Base-by-base conservation (phyloP, 2,329 filamentous ascomycete species). In the Metarhizium humberi region DNA sequence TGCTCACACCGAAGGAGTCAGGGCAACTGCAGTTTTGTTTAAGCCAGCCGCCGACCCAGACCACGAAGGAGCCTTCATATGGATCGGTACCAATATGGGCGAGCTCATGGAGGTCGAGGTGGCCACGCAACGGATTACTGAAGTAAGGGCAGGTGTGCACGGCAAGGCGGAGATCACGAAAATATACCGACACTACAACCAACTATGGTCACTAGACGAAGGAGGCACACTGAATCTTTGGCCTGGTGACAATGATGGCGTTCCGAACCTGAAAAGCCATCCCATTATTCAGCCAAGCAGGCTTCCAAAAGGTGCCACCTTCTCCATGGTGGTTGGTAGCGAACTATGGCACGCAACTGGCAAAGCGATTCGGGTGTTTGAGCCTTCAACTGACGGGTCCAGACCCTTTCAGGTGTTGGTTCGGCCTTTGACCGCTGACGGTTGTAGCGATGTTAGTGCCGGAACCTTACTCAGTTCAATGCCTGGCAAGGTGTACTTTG, bases 181-280 rank as follows among this genome's bases (percentile, higher is more conserved):
- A 63, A 95, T 99, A 46, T 87, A 90, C 66, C 84, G 94, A 43
- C 87, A 95, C 68, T 86, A 84, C 59, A 90, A 90, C 61, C 89
- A 96, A 64, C 82, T 99, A 68, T 99, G 94, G 94, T 92, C 92
- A 0, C 70, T 99, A 50, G 94, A 97, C 67, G 92, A 96, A 60
- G 84, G 87, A 50, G 94, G 94, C 11, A 88, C 87, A 49, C 74
- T 99, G 14, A 85, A 90, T 61, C 81, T 97, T 5, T 99, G 94
- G 94, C 85, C 83, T 1, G 86, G 92, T 4, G 88, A 91, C 63
- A 72, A 72, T 49, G 81, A 81, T 6, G 86, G 87, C 0, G 78
- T 85, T 32, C 91, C 92, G 1, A 92, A 84, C 58, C 72, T 97
- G 34, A 80, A 84, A 55, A 82, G 84, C 55, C 86, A 81, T 54